Conservation (phyloP, 148 eudicot species). For the Diospyros lotus region DNA sequence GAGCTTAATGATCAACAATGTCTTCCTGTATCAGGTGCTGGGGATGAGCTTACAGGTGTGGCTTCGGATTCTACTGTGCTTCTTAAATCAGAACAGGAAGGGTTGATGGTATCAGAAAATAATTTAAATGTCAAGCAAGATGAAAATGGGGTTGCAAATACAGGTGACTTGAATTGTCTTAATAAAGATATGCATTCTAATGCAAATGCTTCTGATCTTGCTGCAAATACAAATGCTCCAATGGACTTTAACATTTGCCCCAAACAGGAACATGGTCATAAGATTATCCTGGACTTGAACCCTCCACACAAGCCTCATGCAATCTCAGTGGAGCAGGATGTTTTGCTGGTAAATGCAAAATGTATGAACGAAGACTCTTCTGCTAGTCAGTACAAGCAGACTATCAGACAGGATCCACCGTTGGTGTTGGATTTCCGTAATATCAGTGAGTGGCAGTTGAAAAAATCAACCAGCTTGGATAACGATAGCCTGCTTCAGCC, state of each 20-base stretch:
- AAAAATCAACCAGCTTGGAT: constrained; percentile 18
- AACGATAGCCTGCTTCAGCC: constrained; percentile 16
- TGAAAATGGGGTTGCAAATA: constrained; percentile 3
- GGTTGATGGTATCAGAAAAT: constrained; percentile 13
- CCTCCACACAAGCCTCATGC: constrained; percentile 10
- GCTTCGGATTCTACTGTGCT: not conserved
- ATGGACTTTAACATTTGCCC: constrained; percentile 3
- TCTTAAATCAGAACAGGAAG: constrained; percentile 9
- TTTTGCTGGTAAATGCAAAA: constrained; percentile 4
- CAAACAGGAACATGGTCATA: constrained; percentile 5
- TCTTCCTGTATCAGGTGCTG: constrained; percentile 9
- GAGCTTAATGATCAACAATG: constrained; percentile 5
- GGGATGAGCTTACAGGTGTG: constrained; percentile 13
- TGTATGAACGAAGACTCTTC: constrained; percentile 10
- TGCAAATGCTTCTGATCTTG: constrained; percentile 11
- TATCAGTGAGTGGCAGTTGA: constrained; percentile 20
- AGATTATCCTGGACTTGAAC: constrained; percentile 11
- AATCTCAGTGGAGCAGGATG: constrained; percentile 11
- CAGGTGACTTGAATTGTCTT: not conserved
- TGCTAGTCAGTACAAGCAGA: constrained; percentile 9
- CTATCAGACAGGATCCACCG: constrained; percentile 7
- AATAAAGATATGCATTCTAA: constrained; percentile 3
- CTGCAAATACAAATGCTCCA: constrained; percentile 15
- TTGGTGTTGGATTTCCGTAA: constrained; percentile 5
- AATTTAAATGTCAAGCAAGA: constrained; percentile 9